phyloP scores from a whole-genome alignment of 179 eudicot genomes.

The Gypsophila paniculata region DNA sequence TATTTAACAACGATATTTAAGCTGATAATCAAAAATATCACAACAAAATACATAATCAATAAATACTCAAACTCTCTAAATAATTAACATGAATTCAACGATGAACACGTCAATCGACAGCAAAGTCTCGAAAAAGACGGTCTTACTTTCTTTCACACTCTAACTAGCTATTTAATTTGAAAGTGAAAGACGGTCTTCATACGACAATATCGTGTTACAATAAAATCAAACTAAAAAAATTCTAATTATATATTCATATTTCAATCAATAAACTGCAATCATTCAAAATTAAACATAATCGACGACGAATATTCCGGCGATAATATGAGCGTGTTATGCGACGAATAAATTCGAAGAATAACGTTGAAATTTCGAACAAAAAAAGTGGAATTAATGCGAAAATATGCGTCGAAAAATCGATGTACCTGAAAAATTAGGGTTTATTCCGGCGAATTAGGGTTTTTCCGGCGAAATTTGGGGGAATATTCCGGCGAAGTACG shows the following conservation, averaged over 20 bases:
- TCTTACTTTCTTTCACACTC: no score
- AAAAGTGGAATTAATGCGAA: not conserved
- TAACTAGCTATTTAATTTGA: no score
- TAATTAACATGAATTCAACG: not conserved
- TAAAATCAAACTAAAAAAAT: no score
- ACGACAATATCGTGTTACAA: not conserved
- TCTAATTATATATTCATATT: no score
- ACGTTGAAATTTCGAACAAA: not conserved
- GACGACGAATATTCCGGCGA: not conserved
- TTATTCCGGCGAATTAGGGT: not conserved
- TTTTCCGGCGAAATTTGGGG: not conserved
- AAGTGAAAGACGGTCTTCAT: no score
- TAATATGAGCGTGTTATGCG: not conserved
- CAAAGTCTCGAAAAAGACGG: not conserved
- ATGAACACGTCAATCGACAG: not conserved
- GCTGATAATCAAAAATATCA: not conserved
- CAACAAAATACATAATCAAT: no score
- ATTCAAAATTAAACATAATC: not conserved
- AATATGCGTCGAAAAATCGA: not conserved
- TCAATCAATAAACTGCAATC: not conserved
- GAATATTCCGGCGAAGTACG: slow-evolving; percentile 2
- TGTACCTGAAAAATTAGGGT: not conserved
- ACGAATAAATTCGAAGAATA: not conserved
- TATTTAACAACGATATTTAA: not conserved
- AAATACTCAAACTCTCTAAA: no score